Percentiles rank a stretch among this genome's conserved stretches.
These are phyloP conservation scores for Cadophora sp. DNA, from an alignment of 2,329 filamentous ascomycete genomes.

Conservation along the genomic window DNA sequence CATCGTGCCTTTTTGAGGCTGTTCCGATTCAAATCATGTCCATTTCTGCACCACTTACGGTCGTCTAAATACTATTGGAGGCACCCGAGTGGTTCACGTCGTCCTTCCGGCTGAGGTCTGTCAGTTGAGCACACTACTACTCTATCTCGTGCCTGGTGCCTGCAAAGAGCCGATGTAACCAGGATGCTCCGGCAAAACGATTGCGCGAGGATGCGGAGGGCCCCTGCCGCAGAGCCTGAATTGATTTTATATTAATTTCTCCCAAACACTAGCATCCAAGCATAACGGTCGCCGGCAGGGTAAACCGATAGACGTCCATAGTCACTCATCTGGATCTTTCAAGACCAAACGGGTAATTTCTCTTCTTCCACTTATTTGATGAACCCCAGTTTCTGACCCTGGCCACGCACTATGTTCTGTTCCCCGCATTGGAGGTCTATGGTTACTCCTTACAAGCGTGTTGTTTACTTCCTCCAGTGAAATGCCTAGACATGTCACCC, in stretches of 20 bases:
- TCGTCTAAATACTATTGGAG: constrained; percentile 5
- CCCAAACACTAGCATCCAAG: constrained; percentile 16
- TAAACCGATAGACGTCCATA: constrained; percentile 18
- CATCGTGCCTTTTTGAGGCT: constrained; percentile 12
- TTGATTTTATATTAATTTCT: constrained; percentile 27
- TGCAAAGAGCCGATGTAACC: constrained; percentile 18
- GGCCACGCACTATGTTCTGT: constrained; percentile 18
- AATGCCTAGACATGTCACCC: constrained; percentile 20
- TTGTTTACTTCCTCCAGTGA: constrained; percentile 33
- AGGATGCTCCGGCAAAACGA: constrained; percentile 32
- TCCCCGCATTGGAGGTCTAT: constrained; percentile 17
- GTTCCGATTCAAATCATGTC: constrained; percentile 6
- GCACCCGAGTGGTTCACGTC: constrained; percentile 18
- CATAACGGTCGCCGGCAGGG: constrained; percentile 20
- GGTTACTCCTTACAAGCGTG: constrained; percentile 14
- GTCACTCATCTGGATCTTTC: constrained; percentile 20
- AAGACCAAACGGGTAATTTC: constrained; percentile 30
- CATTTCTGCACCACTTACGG: constrained; percentile 14
- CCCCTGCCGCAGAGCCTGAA: constrained; percentile 30
- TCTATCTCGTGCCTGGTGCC: constrained; percentile 24
- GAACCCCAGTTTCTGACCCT: constrained; percentile 20
- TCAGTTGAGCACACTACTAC: constrained; percentile 24
- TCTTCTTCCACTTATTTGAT: constrained; percentile 12
- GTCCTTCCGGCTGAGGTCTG: constrained; percentile 21
- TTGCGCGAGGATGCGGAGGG: constrained; percentile 34